phyloP scores from a whole-genome alignment of 768 basidiomycete genomes.

The Asterophora lycoperdoides region DNA sequence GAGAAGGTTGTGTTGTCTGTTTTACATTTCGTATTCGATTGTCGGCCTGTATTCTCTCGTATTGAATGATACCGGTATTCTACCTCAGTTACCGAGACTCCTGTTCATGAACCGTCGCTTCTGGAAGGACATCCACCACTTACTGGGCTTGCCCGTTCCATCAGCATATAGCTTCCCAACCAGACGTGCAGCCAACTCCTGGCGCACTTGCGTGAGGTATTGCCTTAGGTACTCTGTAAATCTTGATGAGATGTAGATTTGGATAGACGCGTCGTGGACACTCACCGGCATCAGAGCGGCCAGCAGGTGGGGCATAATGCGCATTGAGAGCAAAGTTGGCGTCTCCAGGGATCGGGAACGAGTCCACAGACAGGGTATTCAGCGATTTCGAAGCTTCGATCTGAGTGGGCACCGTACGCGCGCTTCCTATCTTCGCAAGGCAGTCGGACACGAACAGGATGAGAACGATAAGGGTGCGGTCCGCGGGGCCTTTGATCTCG shows the following conservation, averaged over 20 bases:
- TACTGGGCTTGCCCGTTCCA: conserved; percentile 91
- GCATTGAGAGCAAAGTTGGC: conserved; percentile 91
- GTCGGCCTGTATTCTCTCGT: conserved; percentile 9
- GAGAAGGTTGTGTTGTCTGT: conserved; percentile 4
- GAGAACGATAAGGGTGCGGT: conserved; percentile 92
- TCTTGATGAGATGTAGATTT: conserved; percentile 10
- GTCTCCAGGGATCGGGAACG: conserved; percentile 92
- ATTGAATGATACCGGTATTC: conserved; percentile 15
- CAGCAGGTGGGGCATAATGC: conserved; percentile 79
- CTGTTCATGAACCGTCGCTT: conserved; percentile 96
- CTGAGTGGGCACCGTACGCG: conserved; percentile 64
- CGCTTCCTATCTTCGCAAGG: conserved; percentile 79
- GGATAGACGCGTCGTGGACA: background rate
- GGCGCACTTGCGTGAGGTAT: conserved; percentile 89
- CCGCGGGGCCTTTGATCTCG: conserved; percentile 97
- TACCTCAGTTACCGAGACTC: conserved; percentile 63
- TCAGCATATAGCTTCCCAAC: conserved; percentile 89
- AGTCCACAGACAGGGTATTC: conserved; percentile 91
- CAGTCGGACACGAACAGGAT: conserved; percentile 99
- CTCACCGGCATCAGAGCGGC: conserved; percentile 76
- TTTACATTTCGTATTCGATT: conserved; percentile 16
- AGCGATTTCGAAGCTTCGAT: conserved; percentile 85
- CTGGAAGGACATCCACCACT: conserved; percentile 99
- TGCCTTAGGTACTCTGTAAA: conserved; percentile 77
- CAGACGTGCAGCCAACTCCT: conserved; percentile 84